Conservation (phyloP, 2,329 filamentous ascomycete genomes). For the Aspergillus pseudoterreus region DNA sequence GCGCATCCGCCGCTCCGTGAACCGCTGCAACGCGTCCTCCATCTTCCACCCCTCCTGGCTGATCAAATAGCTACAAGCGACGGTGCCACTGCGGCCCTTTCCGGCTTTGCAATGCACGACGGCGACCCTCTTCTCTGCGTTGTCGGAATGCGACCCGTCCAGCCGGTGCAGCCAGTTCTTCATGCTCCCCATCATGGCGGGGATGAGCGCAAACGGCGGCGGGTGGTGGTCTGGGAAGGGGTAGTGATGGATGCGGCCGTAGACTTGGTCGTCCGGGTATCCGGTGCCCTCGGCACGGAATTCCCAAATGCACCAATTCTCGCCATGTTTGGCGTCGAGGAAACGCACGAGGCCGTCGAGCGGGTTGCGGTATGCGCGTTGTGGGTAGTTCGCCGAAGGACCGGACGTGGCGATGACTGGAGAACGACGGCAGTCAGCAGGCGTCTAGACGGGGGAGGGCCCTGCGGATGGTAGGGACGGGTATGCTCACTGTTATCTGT, state of each 20-base stretch:
- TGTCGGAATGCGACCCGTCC: slow-evolving; percentile 18
- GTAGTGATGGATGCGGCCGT: slow-evolving; percentile 81
- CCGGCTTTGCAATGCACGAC: slow-evolving; percentile 98
- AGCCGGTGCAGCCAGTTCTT: slow-evolving; percentile 69
- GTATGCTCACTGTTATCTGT: slow-evolving; percentile 61
- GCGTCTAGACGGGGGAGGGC: background rate
- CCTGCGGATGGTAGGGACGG: background rate
- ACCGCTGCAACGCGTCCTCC: slow-evolving; percentile 61
- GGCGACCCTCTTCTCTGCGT: slow-evolving; percentile 59
- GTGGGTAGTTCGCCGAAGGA: slow-evolving; percentile 82
- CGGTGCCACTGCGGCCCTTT: slow-evolving; percentile 87
- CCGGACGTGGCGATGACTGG: slow-evolving; percentile 71
- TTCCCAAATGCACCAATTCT: slow-evolving; percentile 94
- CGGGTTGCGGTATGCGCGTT: slow-evolving; percentile 90
- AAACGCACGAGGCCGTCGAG: slow-evolving; percentile 82
- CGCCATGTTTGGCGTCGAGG: slow-evolving; percentile 77
- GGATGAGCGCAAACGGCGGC: slow-evolving; percentile 84
- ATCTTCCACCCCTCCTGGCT: slow-evolving; percentile 72
- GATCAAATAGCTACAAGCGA: slow-evolving; percentile 85
- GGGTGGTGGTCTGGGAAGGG: slow-evolving; percentile 98
- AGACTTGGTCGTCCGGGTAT: slow-evolving; percentile 87
- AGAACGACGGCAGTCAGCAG: background rate
- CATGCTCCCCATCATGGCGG: slow-evolving; percentile 88
- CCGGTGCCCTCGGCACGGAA: slow-evolving; percentile 95
- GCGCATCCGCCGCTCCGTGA: slow-evolving; percentile 84